Evolutionary conservation across 2,329 filamentous ascomycete species (phyloP).

Genomic region (Colletotrichum endophyticum): DNA sequence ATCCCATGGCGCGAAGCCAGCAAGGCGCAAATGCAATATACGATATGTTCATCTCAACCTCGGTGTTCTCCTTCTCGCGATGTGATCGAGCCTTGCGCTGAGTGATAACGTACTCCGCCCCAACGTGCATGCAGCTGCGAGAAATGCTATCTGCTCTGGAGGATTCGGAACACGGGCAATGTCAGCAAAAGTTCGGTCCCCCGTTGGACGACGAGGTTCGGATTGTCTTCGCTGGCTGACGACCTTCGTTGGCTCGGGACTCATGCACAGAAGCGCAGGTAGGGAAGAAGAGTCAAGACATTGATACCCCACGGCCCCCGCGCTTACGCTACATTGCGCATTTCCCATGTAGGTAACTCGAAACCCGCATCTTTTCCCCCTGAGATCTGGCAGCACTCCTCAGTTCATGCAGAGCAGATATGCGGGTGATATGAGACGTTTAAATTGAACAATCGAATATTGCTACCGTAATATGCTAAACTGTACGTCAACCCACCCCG

Average conservation of each 20-base stretch:
- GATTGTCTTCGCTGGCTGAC: not conserved
- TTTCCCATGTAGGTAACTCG: not conserved
- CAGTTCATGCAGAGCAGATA: not conserved
- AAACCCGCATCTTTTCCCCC: not conserved
- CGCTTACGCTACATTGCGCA: not conserved
- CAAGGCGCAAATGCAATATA: conserved; percentile 40
- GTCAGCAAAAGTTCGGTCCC: not conserved
- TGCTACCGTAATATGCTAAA: not conserved
- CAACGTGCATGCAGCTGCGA: not conserved
- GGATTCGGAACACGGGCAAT: not conserved
- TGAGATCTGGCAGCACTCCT: not conserved
- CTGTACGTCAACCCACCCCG: not conserved
- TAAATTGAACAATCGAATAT: not conserved
- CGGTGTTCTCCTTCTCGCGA: not conserved
- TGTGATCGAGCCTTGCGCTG: not conserved
- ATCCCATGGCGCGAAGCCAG: conserved; percentile 21
- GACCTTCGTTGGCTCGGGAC: not conserved
- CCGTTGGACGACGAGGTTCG: not conserved
- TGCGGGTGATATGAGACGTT: not conserved
- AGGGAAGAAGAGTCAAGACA: not conserved
- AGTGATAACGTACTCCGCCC: not conserved
- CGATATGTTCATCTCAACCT: conserved; percentile 28
- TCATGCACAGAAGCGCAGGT: not conserved
- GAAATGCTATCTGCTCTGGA: not conserved
- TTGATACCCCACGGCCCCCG: not conserved